Base-by-base conservation (phyloP, 768 basidiomycete genomes). In the Lactarius hatsudake region DNA sequence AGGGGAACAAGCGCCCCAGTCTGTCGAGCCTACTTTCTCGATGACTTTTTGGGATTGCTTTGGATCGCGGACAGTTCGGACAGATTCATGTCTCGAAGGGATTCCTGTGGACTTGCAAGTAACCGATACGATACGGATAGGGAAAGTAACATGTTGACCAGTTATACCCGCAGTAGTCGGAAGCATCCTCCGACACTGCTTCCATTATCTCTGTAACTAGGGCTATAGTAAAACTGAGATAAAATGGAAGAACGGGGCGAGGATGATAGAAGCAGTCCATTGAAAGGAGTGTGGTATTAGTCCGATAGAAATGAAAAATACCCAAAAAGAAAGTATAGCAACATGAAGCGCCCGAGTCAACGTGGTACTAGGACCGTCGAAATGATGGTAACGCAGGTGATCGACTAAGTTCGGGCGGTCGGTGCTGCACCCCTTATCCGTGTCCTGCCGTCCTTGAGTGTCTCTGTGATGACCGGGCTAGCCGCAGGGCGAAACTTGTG, bases 401-500 rank as follows among this genome's bases (percentile, higher is more conserved):
- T 7, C 36, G 45, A 68, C 17, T 20, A 28, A 28, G 66, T 30
- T 57, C 62, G 58, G 30, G 23, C 36, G 7, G 71, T 69, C 3
- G 87, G 83, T 13, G 76, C 76, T 1, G 89, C 92, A 0, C 93
- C 93, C n/a, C 91, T 79, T 45, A 95, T 72, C 10, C 86, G 81
- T 9, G 85, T 76, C 5, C 85, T 81, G 0, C 92, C 92, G 69
- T 91, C 91, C 69, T 85, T 84, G 68, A 94, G 77, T 23, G 79
- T 82, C 73, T 94, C 90, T 0, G 90, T 93, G 70, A 94, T 82
- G 53, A 94, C 79, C 13, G 93, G 92, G 67, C 90, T 93, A 7
- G 93, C 91, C 13, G 93, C 93, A 0, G 93, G 93, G 28, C 93
- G 81, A 74, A 84, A 94, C 76, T 88, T 92, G 79, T 84, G 84